Evolutionary conservation across 768 basidiomycete species (phyloP), one percentile per base, ranked within the genome.

Genomic region (Leccinum ochraceum): DNA sequence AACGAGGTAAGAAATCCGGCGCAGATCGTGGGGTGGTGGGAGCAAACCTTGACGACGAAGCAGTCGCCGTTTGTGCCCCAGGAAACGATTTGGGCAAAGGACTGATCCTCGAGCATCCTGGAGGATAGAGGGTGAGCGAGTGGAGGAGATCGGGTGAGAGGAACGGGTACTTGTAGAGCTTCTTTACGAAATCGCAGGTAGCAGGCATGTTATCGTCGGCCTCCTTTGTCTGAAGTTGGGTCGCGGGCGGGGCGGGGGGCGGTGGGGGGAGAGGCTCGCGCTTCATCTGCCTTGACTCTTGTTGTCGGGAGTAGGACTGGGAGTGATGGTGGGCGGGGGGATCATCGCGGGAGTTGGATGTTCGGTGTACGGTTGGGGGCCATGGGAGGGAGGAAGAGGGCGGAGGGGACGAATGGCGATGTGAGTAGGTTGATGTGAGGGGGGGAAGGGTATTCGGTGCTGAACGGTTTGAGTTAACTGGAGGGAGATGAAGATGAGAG

Each of bases 111-210:
- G 46, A 95, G 86, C 92, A 95, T 95, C 72, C 94, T 95, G 32
- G 67, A 11, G 49, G 32, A n/a, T 4, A 5, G 51, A 59, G 49
- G 53, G 16, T 69, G 26, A 63, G 65, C 60, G 8, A 30, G 6
- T n/a, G 1, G 8, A 2, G 46, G 0, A 44, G 3, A 52, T 54
- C n/a, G 17, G 46, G 54, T 16, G 13, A n/a, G 46, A 24, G 22
- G 11, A 26, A 52, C 1, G 76, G 83, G 62, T 49, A 94, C 94
- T 90, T 92, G 89, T 90, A 95, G 9, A 96, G 77, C 73, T 95
- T 95, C 79, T 95, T 95, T 65, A 95, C 94, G 72, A 96, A 96
- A 76, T 95, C 94, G 67, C 86, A 88, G 34, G 94, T 90, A n/a
- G 89, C 85, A 1, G 92, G 88, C 90, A 92, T 89, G 59, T 81